phyloP scores from a whole-genome alignment of 805 yeast species.

The Hanseniaspora lachancei region DNA sequence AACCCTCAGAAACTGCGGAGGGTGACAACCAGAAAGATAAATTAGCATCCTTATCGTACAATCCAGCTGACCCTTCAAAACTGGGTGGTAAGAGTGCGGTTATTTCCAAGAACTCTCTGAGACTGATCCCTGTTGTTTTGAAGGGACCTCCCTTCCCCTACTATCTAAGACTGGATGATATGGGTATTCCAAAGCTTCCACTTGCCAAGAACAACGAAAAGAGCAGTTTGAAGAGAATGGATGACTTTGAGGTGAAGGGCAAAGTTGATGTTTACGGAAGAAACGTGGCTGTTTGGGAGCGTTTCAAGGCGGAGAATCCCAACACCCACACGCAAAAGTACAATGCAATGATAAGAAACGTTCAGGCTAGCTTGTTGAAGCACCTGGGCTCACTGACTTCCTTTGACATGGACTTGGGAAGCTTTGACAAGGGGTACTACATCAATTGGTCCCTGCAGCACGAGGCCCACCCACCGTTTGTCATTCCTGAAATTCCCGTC shows the following conservation, averaged over 20 bases:
- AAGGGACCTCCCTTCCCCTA: constrained; percentile 10
- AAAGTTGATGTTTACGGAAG: constrained; percentile 5
- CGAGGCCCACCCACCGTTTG: constrained; percentile 5
- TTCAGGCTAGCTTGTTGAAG: background rate
- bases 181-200: constrained; percentile 8
- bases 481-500: constrained; percentile 7
- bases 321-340: background rate
- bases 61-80: background rate
- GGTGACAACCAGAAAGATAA: background rate
- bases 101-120: constrained; percentile 3
- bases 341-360: background rate
- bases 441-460: background rate
- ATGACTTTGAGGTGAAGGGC: background rate
- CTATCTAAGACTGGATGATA: background rate
- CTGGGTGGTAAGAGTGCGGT: background rate
- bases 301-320: background rate
- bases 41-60: background rate
- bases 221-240: background rate
- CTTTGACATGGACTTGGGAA: constrained; percentile 8
- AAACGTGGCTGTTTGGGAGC: background rate
- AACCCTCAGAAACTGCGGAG: background rate
- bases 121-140: constrained; percentile 11
- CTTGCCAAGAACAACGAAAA: constrained; percentile 8
- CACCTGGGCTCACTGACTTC: background rate
- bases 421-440: background rate